phyloP scores from a whole-genome alignment of 2,329 filamentous ascomycete genomes.

The Aphanocladium album region DNA sequence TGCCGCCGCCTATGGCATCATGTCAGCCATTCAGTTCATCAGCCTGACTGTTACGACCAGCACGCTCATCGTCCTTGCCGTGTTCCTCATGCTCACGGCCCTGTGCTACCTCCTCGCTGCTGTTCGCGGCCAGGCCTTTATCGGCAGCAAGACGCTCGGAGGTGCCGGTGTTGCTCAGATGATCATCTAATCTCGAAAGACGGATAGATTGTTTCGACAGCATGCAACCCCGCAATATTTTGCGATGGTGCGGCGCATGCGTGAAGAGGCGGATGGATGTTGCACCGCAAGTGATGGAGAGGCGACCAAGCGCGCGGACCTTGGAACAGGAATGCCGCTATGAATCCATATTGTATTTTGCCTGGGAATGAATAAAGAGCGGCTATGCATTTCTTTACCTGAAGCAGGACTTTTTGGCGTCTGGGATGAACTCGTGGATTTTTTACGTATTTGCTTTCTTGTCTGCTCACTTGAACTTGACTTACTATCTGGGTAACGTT shows the following conservation, averaged over 20 bases:
- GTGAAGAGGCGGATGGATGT: not conserved
- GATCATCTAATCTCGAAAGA: constrained; percentile 65
- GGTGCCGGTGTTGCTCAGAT: constrained; percentile 89
- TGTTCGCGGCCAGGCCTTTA: constrained; percentile 78
- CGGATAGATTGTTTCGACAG: not conserved
- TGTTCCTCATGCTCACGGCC: constrained; percentile 72
- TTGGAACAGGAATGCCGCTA: not conserved
- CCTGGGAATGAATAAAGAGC: constrained; percentile 10
- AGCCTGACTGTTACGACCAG: constrained; percentile 62
- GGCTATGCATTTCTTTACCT: constrained; percentile 8
- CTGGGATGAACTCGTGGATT: not conserved
- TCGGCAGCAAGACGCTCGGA: constrained; percentile 71
- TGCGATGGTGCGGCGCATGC: not conserved
- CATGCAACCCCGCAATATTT: not conserved
- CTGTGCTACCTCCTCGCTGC: constrained; percentile 77
- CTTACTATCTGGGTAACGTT: not conserved
- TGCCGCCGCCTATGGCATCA: constrained; percentile 75
- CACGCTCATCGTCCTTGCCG: constrained; percentile 78
- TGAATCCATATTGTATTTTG: constrained; percentile 14
- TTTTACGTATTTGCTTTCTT: constrained; percentile 1
- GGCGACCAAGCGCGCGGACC: not conserved
- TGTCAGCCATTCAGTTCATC: constrained; percentile 81
- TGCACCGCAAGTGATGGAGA: not conserved
- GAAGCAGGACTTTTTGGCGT: constrained; percentile 6
- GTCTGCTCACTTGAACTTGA: not conserved